These are phyloP conservation scores for Fusarium keratoplasticum DNA, from an alignment of 2,329 filamentous ascomycete species.

Conservation along the genomic window DNA sequence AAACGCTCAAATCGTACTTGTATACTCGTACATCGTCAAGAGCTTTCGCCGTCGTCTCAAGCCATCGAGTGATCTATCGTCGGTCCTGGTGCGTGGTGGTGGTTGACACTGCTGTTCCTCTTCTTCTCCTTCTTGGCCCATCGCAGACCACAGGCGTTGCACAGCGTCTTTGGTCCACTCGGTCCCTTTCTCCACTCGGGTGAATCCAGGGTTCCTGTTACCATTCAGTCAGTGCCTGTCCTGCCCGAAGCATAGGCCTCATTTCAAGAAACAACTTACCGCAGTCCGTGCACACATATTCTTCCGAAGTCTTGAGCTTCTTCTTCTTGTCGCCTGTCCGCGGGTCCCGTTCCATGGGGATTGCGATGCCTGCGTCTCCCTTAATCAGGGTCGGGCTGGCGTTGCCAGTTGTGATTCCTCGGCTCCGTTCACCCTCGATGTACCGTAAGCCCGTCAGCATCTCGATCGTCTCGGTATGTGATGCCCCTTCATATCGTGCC, in stretches of 20 bases:
- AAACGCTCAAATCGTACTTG: conserved; percentile 1
- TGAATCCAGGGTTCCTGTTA: conserved; percentile 81
- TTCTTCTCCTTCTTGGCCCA: conserved; percentile 90
- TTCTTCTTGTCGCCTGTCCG: conserved; percentile 83
- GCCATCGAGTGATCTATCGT: conserved; percentile 41
- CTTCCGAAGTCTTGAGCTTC: conserved; percentile 84
- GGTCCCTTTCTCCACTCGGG: conserved; percentile 97
- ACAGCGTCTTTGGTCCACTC: conserved; percentile 91
- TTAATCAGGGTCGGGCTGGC: conserved; percentile 83
- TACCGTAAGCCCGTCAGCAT: conserved; percentile 92
- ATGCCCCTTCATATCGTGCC: conserved; percentile 81
- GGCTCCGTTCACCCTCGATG: conserved; percentile 87
- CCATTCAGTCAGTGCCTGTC: conserved; percentile 26
- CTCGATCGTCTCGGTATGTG: conserved; percentile 88
- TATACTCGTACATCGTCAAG: background rate
- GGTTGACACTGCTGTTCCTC: conserved; percentile 45
- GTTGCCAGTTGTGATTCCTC: conserved; percentile 88
- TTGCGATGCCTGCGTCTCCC: conserved; percentile 88
- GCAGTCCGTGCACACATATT: conserved; percentile 96
- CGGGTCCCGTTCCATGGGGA: conserved; percentile 81
- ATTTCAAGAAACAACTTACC: conserved; percentile 61
- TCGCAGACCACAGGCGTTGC: conserved; percentile 88
- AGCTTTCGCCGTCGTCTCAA: background rate
- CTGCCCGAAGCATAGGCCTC: background rate
- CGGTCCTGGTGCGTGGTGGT: conserved; percentile 21